These are phyloP conservation scores for Pleurotus giganteus DNA, from an alignment of 768 basidiomycete genomes.

Conservation along the genomic window DNA sequence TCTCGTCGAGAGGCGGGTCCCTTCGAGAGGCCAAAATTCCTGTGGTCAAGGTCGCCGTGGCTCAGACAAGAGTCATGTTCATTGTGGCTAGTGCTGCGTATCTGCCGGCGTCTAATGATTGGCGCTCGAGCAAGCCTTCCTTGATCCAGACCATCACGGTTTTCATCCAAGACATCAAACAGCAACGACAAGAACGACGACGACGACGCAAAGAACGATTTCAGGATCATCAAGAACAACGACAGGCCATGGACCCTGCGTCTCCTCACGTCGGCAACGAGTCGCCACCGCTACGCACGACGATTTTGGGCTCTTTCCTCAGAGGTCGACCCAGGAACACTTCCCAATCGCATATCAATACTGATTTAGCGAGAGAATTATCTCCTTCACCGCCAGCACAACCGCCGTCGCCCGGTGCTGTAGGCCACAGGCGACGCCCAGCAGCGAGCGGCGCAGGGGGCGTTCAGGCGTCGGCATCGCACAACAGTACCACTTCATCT, in stretches of 20 bases:
- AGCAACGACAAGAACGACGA: slow-evolving; percentile 3
- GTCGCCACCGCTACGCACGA: slow-evolving; percentile 48
- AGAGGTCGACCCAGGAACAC: slow-evolving; percentile 67
- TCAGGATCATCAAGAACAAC: slow-evolving; percentile 1
- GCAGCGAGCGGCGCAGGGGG: slow-evolving; percentile 26
- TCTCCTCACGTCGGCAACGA: slow-evolving; percentile 32
- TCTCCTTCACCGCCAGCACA: slow-evolving; percentile 42
- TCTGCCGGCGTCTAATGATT: slow-evolving; percentile 1
- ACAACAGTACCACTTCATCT: slow-evolving; percentile 21
- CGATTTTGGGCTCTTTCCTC: slow-evolving; percentile 72
- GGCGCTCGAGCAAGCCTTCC: slow-evolving; percentile 1
- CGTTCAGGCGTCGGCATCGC: slow-evolving; percentile 34
- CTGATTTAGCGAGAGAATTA: slow-evolving; percentile 31
- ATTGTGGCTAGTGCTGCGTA: not conserved
- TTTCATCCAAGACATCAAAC: slow-evolving; percentile 7
- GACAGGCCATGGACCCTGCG: slow-evolving; percentile 4
- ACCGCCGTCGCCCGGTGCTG: slow-evolving; percentile 23
- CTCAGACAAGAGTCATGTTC: too few relatives aligned
- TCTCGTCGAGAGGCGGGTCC: too few relatives aligned
- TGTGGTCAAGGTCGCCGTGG: too few relatives aligned
- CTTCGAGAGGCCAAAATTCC: too few relatives aligned
- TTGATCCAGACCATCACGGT: not conserved
- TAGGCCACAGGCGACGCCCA: slow-evolving; percentile 36
- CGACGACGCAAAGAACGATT: slow-evolving; percentile 5
- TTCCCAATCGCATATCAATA: slow-evolving; percentile 57